phyloP scores from a whole-genome alignment of 2,329 filamentous ascomycete genomes.

The Oidium heveae region DNA sequence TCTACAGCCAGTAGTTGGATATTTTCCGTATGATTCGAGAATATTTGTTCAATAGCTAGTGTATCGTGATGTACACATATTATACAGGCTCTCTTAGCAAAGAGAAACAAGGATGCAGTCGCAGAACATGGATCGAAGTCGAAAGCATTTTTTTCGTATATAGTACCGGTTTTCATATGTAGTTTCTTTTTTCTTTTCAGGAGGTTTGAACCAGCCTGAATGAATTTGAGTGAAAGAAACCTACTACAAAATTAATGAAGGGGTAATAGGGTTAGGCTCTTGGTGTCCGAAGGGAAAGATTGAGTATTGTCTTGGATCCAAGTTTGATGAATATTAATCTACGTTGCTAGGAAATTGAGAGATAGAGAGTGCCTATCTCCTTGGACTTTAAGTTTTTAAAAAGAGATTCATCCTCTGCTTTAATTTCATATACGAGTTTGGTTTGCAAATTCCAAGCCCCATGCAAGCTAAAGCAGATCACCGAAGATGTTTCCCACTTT shows the following conservation, averaged over 20 bases:
- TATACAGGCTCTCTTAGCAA: conserved; percentile 58
- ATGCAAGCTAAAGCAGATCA: background rate
- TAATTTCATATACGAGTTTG: background rate
- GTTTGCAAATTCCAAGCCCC: background rate
- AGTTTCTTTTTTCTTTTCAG: background rate
- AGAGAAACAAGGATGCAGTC: conserved; percentile 75
- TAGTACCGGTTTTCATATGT: background rate
- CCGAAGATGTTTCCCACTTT: background rate
- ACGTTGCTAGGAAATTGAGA: background rate
- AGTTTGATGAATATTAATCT: background rate
- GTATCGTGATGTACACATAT: conserved; percentile 85
- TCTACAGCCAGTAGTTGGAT: conserved; percentile 70
- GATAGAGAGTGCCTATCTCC: background rate
- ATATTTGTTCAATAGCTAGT: conserved; percentile 64
- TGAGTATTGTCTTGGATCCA: too few relatives aligned
- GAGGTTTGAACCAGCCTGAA: background rate
- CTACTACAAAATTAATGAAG: background rate
- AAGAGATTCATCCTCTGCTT: background rate
- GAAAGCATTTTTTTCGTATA: background rate
- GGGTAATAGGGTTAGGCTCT: background rate
- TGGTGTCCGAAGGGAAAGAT: background rate
- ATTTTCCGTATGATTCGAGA: conserved; percentile 61
- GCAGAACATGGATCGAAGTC: conserved; percentile 73
- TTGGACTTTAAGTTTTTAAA: background rate
- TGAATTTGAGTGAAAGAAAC: background rate